Base-by-base conservation (phyloP, 495 filamentous ascomycete genomes). In the Lasiosphaeriaceae sp. region DNA sequence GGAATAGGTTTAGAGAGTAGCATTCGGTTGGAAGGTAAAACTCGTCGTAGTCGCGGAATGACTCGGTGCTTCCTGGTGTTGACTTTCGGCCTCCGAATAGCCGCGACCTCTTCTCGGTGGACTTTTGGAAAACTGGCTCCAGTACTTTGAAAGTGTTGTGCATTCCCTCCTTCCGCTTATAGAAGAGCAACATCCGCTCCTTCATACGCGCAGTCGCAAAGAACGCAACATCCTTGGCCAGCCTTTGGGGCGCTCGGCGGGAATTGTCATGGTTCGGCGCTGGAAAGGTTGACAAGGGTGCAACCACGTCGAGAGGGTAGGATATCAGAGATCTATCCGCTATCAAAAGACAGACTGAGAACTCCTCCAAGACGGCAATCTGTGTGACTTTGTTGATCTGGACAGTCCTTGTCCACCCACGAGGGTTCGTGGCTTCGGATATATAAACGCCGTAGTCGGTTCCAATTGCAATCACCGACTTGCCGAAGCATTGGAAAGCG, bases 1-100 rank as follows among this genome's bases (percentile, higher is more conserved):
- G 90, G 81, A 97, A 97, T 47, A 99, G 83, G 73, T 97, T 96
- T 65, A 99, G 89, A 23, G 88, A 87, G 71, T 88, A 96, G 66
- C 90, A 94, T 67, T 99, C 94, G n/a, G 90, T 86, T 7, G 94
- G 93, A 61, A 99, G 93, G 74, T 97, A 99, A 73, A 99, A 99
- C 53, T 97, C 93, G 73, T 96, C 94, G 65, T 90, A 99, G 64
- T 97, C 94, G 58, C 95, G 86, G 84, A 97, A 97, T 68, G 93
- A 94, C 64, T 97, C 94, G 3, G 94, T 97, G 55, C 81, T 85
- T 12, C 91, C 90, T 1, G 82, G 74, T 3, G 71, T 76, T 31
- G 65, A 60, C 39, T 65, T 71, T 35, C 75, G 64, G 26, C 78
- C 75, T 26, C 83, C 80, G 62, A 86, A 88, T 39, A 96, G 76